Evolutionary conservation across 2,329 filamentous ascomycete genomes (phyloP), one percentile per base, ranked within the genome.

Genomic region (Alternaria sp.): DNA sequence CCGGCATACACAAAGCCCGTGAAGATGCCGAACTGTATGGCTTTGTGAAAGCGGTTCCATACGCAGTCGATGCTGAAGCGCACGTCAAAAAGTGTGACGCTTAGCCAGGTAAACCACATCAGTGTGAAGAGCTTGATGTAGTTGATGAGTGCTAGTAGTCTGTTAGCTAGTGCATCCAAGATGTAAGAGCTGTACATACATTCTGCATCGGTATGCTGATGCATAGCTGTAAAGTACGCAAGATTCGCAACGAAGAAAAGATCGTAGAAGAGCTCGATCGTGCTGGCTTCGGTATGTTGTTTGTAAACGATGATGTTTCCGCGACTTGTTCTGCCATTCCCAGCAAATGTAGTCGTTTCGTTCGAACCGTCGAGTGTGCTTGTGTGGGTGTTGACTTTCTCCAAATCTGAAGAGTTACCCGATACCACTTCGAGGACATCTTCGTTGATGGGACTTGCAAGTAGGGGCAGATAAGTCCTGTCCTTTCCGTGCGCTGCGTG

Each of bases 71-170:
- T 84, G 1, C 87, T 85, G 71, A 89, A 91, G 1, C 89, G 87
- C 36, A 90, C 85, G 75, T 91, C 89, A 72, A 88, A 90, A 1
- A 91, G 78, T 11, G 85, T 85, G 15, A 87, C 85, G 56, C 88
- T 81, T 15, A 90, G 82, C 89, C 89, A 91, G 15, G 87, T 90
- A 62, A 89, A 87, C 89, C 89, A 91, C 13, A 90, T 79, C 11
- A 91, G 81, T 8, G 85, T 79, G 72, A 88, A 83, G 65, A 86
- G 86, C 50, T 86, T 80, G 57, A 87, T 77, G 69, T 87, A 85
- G 53, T 83, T 69, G 54, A 73, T 67, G 5, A 82, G 67, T 21
- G 62, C 68, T 72, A n/a, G 26, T 3, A 8, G 8, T 19, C 10
- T n/a, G 12, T 70, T 19, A 68, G 62, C 53, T 1, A 13, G 12